phyloP scores from a whole-genome alignment of 2,329 filamentous ascomycete genomes.

The Bimuria novae-zelandiae region DNA sequence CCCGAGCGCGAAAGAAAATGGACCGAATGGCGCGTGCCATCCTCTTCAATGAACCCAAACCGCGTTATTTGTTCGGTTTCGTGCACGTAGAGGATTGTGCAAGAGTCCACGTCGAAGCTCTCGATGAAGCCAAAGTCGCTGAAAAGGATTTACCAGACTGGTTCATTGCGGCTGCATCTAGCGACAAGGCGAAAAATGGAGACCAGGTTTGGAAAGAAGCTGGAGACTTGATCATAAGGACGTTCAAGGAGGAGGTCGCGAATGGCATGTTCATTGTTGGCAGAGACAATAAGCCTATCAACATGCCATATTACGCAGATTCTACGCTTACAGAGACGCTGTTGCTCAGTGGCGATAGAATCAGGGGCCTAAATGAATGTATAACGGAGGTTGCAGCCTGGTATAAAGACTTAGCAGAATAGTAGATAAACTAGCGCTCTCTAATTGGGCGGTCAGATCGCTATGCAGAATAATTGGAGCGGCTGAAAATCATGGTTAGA shows the following conservation, averaged over 20 bases:
- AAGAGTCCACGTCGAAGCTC: conserved; percentile 35
- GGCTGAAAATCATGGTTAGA: too few species aligned
- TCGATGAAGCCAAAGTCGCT: conserved; percentile 24
- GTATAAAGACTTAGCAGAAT: conserved; percentile 25
- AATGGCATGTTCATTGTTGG: conserved; percentile 29
- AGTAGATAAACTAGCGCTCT: neutral
- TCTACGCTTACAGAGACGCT: conserved; percentile 30
- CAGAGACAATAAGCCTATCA: conserved; percentile 28
- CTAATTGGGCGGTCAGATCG: too few species aligned
- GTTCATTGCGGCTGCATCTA: conserved; percentile 34
- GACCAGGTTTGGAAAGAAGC: conserved; percentile 28
- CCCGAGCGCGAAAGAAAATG: conserved; percentile 25
- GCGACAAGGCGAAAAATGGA: conserved; percentile 23
- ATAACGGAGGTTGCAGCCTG: conserved; percentile 34
- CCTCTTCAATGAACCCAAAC: conserved; percentile 35
- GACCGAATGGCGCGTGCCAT: conserved; percentile 40
- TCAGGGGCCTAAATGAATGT: conserved; percentile 29
- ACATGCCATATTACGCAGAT: conserved; percentile 41
- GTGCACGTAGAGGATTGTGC: conserved; percentile 40
- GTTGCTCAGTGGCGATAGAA: conserved; percentile 24
- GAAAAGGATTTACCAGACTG: conserved; percentile 29
- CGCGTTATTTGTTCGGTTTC: conserved; percentile 43
- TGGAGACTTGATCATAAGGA: conserved; percentile 24
- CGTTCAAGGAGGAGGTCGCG: conserved; percentile 23
- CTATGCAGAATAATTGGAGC: too few species aligned